Evolutionary conservation across 2,329 filamentous ascomycete species (phyloP).

Genomic region (Pseudocercospora ulei): DNA sequence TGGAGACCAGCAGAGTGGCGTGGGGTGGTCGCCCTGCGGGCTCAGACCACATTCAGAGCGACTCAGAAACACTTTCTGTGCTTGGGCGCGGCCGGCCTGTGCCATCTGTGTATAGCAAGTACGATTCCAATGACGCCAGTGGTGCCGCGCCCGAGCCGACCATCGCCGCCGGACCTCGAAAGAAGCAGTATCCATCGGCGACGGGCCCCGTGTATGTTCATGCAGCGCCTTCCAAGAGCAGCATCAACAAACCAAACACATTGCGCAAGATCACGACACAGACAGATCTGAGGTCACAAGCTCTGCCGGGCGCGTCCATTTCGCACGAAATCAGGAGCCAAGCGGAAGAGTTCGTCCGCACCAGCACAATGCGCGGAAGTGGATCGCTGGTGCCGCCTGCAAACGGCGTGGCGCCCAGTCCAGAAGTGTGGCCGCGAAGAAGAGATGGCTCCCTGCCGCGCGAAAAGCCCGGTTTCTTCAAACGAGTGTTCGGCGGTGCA

Average conservation of each 20-base stretch:
- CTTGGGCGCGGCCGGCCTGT: slow-evolving; percentile 39
- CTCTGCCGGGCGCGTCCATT: slow-evolving; percentile 26
- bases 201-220: slow-evolving; percentile 34
- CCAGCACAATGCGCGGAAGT: slow-evolving; percentile 35
- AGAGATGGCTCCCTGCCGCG: slow-evolving; percentile 25
- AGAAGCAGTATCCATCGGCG: slow-evolving; percentile 36
- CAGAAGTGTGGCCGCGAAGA: slow-evolving; percentile 35
- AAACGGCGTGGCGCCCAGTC: slow-evolving; percentile 46
- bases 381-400: slow-evolving; percentile 36
- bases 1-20: slow-evolving; percentile 50
- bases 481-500: slow-evolving; percentile 64
- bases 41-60: slow-evolving; percentile 56
- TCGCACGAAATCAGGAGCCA: slow-evolving; percentile 39
- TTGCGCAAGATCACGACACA: slow-evolving; percentile 32
- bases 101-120: slow-evolving; percentile 39
- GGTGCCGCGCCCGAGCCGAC: slow-evolving; percentile 72
- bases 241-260: slow-evolving; percentile 22
- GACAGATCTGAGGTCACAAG: slow-evolving; percentile 26
- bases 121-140: slow-evolving; percentile 50
- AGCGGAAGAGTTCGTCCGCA: slow-evolving; percentile 43
- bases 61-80: slow-evolving; percentile 37
- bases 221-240: slow-evolving; percentile 19
- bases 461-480: slow-evolving; percentile 77
- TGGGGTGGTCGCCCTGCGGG: slow-evolving; percentile 53
- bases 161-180: slow-evolving; percentile 67